Evolutionary conservation across 257 asterid species (phyloP).

Genomic region (Solanum arcanum): DNA sequence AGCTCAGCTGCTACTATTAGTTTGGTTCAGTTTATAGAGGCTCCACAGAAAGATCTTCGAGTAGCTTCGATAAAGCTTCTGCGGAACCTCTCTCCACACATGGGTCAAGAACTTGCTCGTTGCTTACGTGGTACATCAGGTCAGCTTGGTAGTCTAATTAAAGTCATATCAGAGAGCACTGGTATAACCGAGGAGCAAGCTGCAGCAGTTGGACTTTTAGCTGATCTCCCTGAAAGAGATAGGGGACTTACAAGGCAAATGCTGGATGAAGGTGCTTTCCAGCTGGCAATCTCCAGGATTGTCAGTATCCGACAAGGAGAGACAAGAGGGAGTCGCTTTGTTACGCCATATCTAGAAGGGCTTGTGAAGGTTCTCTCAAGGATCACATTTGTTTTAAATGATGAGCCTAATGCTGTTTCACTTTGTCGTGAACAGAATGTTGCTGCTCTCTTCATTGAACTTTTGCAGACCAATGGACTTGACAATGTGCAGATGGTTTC

Average conservation of each 20-base stretch:
- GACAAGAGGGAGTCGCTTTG: slow-evolving; percentile 64
- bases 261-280: slow-evolving; percentile 71
- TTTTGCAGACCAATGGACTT: slow-evolving; percentile 71
- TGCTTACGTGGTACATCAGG: slow-evolving; percentile 69
- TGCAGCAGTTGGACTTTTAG: slow-evolving; percentile 69
- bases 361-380: slow-evolving; percentile 81
- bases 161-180: slow-evolving; percentile 49
- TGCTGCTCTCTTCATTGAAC: slow-evolving; percentile 63
- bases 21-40: slow-evolving; percentile 90
- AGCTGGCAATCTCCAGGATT: slow-evolving; percentile 42
- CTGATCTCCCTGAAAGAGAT: slow-evolving; percentile 87
- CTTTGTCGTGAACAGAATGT: slow-evolving; percentile 58
- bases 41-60: slow-evolving; percentile 73
- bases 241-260: slow-evolving; percentile 61
- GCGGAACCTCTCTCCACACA: slow-evolving; percentile 68
- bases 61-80: slow-evolving; percentile 76
- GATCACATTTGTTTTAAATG: slow-evolving; percentile 52
- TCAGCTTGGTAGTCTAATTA: slow-evolving; percentile 60
- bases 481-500: slow-evolving; percentile 91
- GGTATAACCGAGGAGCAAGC: slow-evolving; percentile 87
- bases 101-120: slow-evolving; percentile 72
- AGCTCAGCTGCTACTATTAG: slow-evolving; percentile 83
- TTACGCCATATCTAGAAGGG: slow-evolving; percentile 87
- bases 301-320: slow-evolving; percentile 61
- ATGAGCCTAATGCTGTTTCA: slow-evolving; percentile 41